phyloP scores from a whole-genome alignment of 1,139 yeast genomes.

The Kodamaea plutei region DNA sequence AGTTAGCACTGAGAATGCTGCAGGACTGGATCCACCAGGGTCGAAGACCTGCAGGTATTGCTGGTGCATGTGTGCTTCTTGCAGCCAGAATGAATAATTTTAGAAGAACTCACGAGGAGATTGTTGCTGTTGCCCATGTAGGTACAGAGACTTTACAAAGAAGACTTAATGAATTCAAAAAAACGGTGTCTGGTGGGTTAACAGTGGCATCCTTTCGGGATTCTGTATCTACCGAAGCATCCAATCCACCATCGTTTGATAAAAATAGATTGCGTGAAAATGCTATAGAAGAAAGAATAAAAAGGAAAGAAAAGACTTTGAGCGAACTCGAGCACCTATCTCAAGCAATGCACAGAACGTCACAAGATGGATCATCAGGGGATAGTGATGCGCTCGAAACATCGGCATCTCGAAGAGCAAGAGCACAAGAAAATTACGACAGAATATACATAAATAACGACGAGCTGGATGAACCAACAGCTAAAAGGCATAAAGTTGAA shows the following conservation, averaged over 20 bases:
- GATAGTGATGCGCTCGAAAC: neutral
- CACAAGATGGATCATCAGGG: too few species aligned
- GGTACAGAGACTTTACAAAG: conserved; percentile 92
- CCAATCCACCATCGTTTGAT: conserved; percentile 81
- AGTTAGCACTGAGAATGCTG: conserved; percentile 85
- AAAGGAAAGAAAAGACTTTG: conserved; percentile 31
- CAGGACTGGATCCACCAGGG: conserved; percentile 97
- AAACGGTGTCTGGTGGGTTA: conserved; percentile 68
- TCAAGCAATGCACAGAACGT: too few species aligned
- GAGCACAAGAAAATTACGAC: neutral
- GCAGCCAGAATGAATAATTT: conserved; percentile 97
- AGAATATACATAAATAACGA: neutral
- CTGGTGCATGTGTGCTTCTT: conserved; percentile 89
- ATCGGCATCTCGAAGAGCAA: neutral
- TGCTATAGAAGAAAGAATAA: conserved; percentile 20
- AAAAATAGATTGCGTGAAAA: conserved; percentile 40
- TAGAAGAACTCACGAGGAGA: conserved; percentile 86
- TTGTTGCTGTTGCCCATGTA: conserved; percentile 92
- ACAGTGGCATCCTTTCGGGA: conserved; percentile 71
- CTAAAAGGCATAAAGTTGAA: neutral
- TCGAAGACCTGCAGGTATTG: conserved; percentile 96
- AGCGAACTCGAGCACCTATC: conserved; percentile 18
- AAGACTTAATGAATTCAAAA: conserved; percentile 81
- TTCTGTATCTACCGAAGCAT: conserved; percentile 37
- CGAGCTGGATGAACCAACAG: conserved; percentile 11